Evolutionary conservation across 768 basidiomycete species (phyloP), one percentile per base, ranked within the genome.

Genomic region (Lepiota subincarnata): DNA sequence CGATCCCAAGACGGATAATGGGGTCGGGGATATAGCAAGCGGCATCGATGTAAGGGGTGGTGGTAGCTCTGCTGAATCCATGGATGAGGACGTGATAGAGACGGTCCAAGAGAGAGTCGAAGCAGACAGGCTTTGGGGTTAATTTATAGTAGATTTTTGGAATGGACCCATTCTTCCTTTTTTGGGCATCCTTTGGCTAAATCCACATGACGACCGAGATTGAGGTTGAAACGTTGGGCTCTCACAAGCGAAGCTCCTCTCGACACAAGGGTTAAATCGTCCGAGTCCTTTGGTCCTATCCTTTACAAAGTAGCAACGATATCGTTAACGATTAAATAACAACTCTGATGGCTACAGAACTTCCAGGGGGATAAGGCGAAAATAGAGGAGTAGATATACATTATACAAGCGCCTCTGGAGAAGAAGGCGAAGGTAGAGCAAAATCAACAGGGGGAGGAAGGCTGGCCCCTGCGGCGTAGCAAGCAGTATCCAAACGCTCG

Each of bases 401-500:
- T 66, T 59, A 73, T 55, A 70, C 55, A 44, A 65, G 57, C 36
- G 59, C 53, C 37, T 60, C 62, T 20, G 63, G 60, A 18, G 67
- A 65, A 10, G 63, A 54, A 5, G 65, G 62, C 48, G 58, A 39
- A 22, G 72, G 61, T 7, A 75, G 53, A 14, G 62, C 62, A n/a
- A 73, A 60, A 55, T 77, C 72, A 12, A 69, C 60, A 20, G 72
- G 71, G 5, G 69, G 70, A 18, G 79, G 80, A 0, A 71, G 69
- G 12, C 68, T 58, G n/a, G 79, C 66, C 11, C 78, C 73, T n/a
- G 78, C 78, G 31, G 66, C 58, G 41, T 67, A 65, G 56, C 81
- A 85, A 24, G 81, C 80, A 46, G 59, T 64, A 11, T 59, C 62
- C 19, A 86, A 66, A 41, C 71, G 71, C 56, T 74, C 69, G 22